Evolutionary conservation across 495 filamentous ascomycete species (phyloP).

Genomic region (Filosporella fistucella): DNA sequence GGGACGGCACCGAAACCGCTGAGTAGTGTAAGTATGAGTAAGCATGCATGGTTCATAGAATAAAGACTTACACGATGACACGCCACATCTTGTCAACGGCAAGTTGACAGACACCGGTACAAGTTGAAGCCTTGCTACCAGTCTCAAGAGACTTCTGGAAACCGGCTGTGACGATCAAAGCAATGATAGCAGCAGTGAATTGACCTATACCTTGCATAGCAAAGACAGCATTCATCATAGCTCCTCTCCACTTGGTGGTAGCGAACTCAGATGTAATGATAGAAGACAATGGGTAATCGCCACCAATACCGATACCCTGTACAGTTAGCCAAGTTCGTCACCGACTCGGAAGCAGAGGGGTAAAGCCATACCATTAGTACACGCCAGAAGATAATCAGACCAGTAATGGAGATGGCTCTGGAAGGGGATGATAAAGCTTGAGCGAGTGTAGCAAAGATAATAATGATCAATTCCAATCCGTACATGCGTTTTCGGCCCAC

Average conservation of each 20-base stretch:
- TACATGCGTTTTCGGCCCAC: conserved; percentile 77
- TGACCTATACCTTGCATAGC: conserved; percentile 82
- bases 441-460: conserved; percentile 79
- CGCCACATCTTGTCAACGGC: conserved; percentile 89
- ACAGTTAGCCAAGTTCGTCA: background rate
- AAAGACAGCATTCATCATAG: conserved; percentile 84
- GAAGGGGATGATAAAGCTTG: conserved; percentile 67
- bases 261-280: conserved; percentile 84
- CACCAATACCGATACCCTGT: conserved; percentile 69
- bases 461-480: conserved; percentile 81
- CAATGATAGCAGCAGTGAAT: conserved; percentile 64
- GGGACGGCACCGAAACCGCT: conserved; percentile 69
- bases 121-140: conserved; percentile 45
- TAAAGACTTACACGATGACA: conserved; percentile 66
- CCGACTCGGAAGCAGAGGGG: too few relatives aligned
- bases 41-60: conserved; percentile 36
- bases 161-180: conserved; percentile 64
- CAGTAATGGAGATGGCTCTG: conserved; percentile 65
- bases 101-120: conserved; percentile 58
- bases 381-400: conserved; percentile 85
- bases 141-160: conserved; percentile 64
- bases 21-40: conserved; percentile 61
- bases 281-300: conserved; percentile 80
- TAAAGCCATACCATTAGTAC: conserved; percentile 67
- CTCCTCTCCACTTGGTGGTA: conserved; percentile 70